Percentiles rank a stretch among this genome's conserved stretches.
These are phyloP conservation scores for Coccomyxa sp. DNA, from an alignment of 139 green algal genomes.

Conservation along the genomic window DNA sequence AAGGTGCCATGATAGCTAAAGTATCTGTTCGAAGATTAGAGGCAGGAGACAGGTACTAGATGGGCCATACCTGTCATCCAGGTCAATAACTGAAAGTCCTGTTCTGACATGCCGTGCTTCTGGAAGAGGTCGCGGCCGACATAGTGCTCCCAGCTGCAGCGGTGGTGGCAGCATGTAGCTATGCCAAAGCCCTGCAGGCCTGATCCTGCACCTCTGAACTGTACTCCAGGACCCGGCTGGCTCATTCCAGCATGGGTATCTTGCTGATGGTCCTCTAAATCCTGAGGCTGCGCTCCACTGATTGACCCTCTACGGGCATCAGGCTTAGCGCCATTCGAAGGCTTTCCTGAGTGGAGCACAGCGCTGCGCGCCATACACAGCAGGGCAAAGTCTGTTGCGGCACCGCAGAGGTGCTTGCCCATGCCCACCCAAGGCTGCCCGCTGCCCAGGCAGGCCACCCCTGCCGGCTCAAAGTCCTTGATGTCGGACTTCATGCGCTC, in stretches of 20 bases:
- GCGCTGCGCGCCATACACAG: constrained; percentile 17
- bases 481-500: constrained; percentile 52
- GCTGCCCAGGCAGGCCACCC: constrained; percentile 7
- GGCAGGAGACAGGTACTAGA: neutral
- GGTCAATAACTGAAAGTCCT: constrained; percentile 72
- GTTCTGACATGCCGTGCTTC: constrained; percentile 40
- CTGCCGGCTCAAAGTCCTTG: constrained; percentile 46
- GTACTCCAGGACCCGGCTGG: neutral
- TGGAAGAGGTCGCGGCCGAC: constrained; percentile 50
- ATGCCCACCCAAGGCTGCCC: constrained; percentile 44
- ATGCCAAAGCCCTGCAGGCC: constrained; percentile 48
- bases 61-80: constrained; percentile 59
- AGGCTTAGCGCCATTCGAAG: neutral
- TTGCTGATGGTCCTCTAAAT: neutral
- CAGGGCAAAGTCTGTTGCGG: constrained; percentile 72
- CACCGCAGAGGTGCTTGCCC: constrained; percentile 81
- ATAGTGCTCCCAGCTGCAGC: constrained; percentile 72
- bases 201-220: neutral
- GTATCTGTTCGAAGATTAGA: neutral
- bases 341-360: neutral
- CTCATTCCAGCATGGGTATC: neutral
- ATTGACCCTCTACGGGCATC: neutral
- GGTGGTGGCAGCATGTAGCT: constrained; percentile 84
- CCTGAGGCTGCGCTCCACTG: neutral
- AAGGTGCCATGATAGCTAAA: neutral